Base-by-base conservation (phyloP, 306 rosid species). In the Abrus precatorius region DNA sequence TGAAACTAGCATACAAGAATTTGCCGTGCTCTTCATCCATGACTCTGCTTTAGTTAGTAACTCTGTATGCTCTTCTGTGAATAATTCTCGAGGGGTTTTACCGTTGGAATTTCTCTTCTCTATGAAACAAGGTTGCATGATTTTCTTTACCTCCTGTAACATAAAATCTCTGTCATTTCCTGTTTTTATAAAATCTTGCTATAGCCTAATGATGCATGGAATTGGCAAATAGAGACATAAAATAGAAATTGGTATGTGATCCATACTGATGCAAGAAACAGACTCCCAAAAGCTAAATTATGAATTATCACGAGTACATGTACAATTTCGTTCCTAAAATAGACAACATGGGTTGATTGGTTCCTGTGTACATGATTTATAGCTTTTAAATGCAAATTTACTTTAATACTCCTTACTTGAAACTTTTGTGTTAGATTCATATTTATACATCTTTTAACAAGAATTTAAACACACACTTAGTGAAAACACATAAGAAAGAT, bases 11-110 rank as follows among this genome's bases (percentile, higher is more conserved):
- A 80, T 48, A 12, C 89, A 85, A 0, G 69, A 68, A 0, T 57
- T 54, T 0, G 86, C 74, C 3, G 84, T 80, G 10, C 20, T 1
- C 72, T 82, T 88, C 89, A 80, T 88, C 89, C 87, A 88, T 10
- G 8, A 0, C 11, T 85, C 89, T 55, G 86, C 91, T 9, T 49
- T 14, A 0, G 29, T 13, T 47, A 78, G 7, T 13, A 88, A 40
- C 3, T 6, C 72, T 49, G 36, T 4, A 9, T 88, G 91, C 36
- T 77, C 71, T 0, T 41, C 30, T 0, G 66, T 77, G 54, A 88
- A 88, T 33, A 83, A n/a, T 40, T 72, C 77, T 4, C 36, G 38
- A 49, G 86, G 86, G 28, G 89, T 80, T 67, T 41, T 27, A 1
- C 59, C 71, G 5, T 57, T 6, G 0, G 27, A 43, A 34, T 82